These are phyloP conservation scores for Phascolomyces articulosus DNA, from an alignment of 371 early-diverging fungal species.

Conservation along the genomic window DNA sequence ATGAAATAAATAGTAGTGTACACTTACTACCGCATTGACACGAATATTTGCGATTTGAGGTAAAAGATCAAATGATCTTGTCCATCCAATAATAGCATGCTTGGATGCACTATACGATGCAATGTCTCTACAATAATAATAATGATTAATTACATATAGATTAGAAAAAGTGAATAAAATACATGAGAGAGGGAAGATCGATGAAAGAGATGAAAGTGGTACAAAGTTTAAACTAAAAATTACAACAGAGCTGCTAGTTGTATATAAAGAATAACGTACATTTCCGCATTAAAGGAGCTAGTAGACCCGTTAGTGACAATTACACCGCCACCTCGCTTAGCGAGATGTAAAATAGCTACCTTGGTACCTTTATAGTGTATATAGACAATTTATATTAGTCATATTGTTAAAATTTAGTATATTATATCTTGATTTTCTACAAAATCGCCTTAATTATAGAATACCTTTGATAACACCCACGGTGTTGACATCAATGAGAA, in stretches of 20 bases:
- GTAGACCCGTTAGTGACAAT: slow-evolving; percentile 50
- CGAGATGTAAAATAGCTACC: slow-evolving; percentile 42
- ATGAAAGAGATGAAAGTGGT: too few relatives aligned
- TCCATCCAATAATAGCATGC: slow-evolving; percentile 32
- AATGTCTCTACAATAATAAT: background rate
- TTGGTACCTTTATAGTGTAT: slow-evolving; percentile 33
- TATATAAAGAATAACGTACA: background rate
- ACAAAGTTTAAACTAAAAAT: background rate
- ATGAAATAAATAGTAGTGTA: background rate
- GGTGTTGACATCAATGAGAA: slow-evolving; percentile 68
- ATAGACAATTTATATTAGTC: too few relatives aligned
- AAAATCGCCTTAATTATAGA: too few relatives aligned
- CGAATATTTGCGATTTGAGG: slow-evolving; percentile 37
- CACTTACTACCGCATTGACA: slow-evolving; percentile 32
- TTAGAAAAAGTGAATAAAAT: too few relatives aligned
- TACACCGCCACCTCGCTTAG: slow-evolving; percentile 46
- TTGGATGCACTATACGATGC: slow-evolving; percentile 23
- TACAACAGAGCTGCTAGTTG: background rate
- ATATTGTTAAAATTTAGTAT: background rate
- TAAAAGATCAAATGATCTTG: slow-evolving; percentile 19
- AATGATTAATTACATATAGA: too few relatives aligned
- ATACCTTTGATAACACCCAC: slow-evolving; percentile 64
- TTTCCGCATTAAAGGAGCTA: background rate
- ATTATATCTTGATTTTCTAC: background rate
- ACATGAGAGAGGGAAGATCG: too few relatives aligned